phyloP scores from a whole-genome alignment of 1,139 yeast genomes.

The Blastobotrys serpentis region DNA sequence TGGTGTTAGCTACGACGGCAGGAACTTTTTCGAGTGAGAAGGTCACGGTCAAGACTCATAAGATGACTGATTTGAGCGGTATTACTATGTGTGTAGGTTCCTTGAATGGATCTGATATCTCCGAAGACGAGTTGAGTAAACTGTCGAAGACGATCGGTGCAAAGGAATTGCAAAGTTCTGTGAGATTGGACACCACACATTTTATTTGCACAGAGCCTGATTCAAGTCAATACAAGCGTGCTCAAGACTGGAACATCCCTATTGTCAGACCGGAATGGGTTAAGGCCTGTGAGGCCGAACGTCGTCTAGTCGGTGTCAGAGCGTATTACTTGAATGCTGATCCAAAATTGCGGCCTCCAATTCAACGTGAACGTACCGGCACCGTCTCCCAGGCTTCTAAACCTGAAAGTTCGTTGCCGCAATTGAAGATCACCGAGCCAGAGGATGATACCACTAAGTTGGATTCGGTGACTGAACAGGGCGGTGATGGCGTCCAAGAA shows the following conservation, averaged over 20 bases:
- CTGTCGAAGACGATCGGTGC: constrained; percentile 79
- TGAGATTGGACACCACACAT: constrained; percentile 91
- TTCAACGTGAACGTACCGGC: constrained; percentile 34
- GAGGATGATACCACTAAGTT: neutral
- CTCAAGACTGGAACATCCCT: constrained; percentile 86
- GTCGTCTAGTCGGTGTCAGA: constrained; percentile 89
- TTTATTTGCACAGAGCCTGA: constrained; percentile 75
- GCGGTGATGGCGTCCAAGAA: neutral
- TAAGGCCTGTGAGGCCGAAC: constrained; percentile 86
- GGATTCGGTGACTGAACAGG: neutral
- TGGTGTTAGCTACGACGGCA: constrained; percentile 83
- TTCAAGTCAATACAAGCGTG: constrained; percentile 68
- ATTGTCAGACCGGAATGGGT: constrained; percentile 96
- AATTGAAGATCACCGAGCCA: constrained; percentile 10
- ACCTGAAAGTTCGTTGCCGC: constrained; percentile 9
- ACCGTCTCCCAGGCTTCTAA: constrained; percentile 32
- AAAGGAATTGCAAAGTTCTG: constrained; percentile 66
- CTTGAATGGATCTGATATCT: constrained; percentile 53
- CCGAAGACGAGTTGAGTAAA: constrained; percentile 59
- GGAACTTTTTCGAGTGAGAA: constrained; percentile 73
- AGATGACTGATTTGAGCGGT: constrained; percentile 94
- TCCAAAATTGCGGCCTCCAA: constrained; percentile 38
- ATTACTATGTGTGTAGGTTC: constrained; percentile 90
- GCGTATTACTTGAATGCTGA: constrained; percentile 50
- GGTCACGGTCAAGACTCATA: constrained; percentile 77